Evolutionary conservation across 2,329 filamentous ascomycete genomes (phyloP).

Genomic region (Monosporascus cannonballus): DNA sequence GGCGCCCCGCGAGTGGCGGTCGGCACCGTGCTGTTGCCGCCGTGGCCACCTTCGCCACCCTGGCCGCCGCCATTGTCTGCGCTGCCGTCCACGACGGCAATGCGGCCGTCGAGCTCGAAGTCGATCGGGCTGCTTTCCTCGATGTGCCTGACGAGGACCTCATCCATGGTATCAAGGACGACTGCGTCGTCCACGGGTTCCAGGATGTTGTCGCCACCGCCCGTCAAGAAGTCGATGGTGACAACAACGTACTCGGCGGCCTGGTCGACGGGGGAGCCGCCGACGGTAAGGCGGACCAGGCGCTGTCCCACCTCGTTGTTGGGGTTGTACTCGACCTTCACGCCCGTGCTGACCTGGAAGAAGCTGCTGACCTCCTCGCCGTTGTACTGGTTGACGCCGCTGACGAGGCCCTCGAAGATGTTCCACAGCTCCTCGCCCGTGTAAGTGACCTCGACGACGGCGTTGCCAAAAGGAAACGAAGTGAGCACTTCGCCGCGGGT

Average conservation of each 20-base stretch:
- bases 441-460: slow-evolving; percentile 51
- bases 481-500: slow-evolving; percentile 59
- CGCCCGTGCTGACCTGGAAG: slow-evolving; percentile 53
- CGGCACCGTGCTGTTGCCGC: neutral
- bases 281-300: slow-evolving; percentile 47
- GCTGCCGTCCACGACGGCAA: slow-evolving; percentile 26
- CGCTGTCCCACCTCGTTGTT: slow-evolving; percentile 39
- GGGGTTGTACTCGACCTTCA: slow-evolving; percentile 53
- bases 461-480: slow-evolving; percentile 61
- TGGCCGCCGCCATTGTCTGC: neutral
- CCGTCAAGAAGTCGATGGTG: slow-evolving; percentile 57
- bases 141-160: slow-evolving; percentile 45
- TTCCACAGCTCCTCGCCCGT: slow-evolving; percentile 49
- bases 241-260: slow-evolving; percentile 48
- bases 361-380: slow-evolving; percentile 47
- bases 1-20: neutral
- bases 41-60: neutral
- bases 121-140: slow-evolving; percentile 41
- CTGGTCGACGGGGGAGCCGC: slow-evolving; percentile 40
- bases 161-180: slow-evolving; percentile 42
- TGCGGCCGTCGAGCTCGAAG: slow-evolving; percentile 42
- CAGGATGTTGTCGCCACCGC: slow-evolving; percentile 58
- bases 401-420: slow-evolving; percentile 53
- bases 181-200: slow-evolving; percentile 27
- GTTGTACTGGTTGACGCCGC: slow-evolving; percentile 49